A percentile compares a stretch with the other conserved stretches of the same genome.
phyloP scores from a whole-genome alignment of 129 eudicot genomes.

The Oenanthe sinensis region DNA sequence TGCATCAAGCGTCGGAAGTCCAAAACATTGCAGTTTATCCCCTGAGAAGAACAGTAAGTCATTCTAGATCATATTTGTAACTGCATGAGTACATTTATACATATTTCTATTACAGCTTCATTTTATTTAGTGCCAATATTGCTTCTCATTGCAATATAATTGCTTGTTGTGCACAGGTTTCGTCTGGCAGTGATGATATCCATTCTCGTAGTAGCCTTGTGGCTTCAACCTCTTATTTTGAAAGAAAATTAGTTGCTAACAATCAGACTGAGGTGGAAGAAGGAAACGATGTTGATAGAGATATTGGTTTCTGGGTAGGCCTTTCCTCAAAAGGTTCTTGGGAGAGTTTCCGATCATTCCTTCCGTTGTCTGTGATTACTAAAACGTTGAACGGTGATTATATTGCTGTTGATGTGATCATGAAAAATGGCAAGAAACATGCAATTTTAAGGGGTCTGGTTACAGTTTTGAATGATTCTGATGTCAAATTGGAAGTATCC shows the following conservation, averaged over 20 bases:
- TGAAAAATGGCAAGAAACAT: constrained; percentile 86
- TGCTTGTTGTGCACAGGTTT: constrained; percentile 43
- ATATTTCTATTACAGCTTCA: not conserved
- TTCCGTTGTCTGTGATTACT: constrained; percentile 76
- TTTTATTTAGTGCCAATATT: constrained; percentile 5
- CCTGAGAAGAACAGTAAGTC: constrained; percentile 60
- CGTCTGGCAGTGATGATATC: constrained; percentile 33
- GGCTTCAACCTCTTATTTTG: constrained; percentile 70
- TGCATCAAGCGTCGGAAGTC: constrained; percentile 62
- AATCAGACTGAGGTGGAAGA: constrained; percentile 33
- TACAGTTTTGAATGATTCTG: constrained; percentile 59
- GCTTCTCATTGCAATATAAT: not conserved
- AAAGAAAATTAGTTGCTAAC: constrained; percentile 31
- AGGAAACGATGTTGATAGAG: constrained; percentile 42
- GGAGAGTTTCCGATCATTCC: constrained; percentile 85
- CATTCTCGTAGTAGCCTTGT: constrained; percentile 44
- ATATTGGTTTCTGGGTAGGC: constrained; percentile 85
- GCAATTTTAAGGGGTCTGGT: constrained; percentile 84
- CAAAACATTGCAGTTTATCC: constrained; percentile 50
- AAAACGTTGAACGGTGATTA: constrained; percentile 48
- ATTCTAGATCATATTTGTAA: not conserved
- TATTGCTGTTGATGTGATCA: constrained; percentile 73
- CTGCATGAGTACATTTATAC: not conserved
- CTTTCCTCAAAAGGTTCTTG: constrained; percentile 80
- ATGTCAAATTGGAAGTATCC: constrained; percentile 58